Evolutionary conservation across 108 stramenopile genomes (phyloP), one percentile per base, ranked within the genome.

Genomic region (Cyclotella sp.): DNA sequence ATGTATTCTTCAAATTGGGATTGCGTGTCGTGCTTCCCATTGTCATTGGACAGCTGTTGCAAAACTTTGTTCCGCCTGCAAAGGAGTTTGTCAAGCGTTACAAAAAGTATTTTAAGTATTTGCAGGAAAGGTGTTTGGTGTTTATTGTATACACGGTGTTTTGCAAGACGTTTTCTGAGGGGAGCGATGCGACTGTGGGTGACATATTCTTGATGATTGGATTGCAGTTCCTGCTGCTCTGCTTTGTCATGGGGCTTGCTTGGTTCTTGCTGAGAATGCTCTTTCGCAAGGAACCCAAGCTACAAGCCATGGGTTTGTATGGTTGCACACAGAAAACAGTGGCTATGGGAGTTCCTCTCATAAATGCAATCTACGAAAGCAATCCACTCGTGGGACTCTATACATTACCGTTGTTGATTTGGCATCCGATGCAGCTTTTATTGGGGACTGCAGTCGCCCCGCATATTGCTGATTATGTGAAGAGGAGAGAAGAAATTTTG

Each of bases 251-350:
- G 88, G 21, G 47, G 11, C 44, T 89, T 42, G 88, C 88, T 0
- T 89, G 88, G 88, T 47, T 72, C 28, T 60, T 55, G 9, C 65
- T 91, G 9, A 39, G 66, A 9, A 3, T 83, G 7, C 29, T 86
- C 13, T 91, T 91, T 51, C 70, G 49, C 3, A 47, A 77, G 8
- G 69, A 83, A 16, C 91, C 89, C 1, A 74, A 73, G 47, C 57
- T 89, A 9, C 74, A 81, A 28, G 91, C 89, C 46, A 87, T 87
- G 77, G 91, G 87, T 24, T 75, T 92, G 13, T 88, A 85, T 59
- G 89, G 88, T 0, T 87, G 85, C 55, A 84, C 87, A n/a, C 84
- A 87, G 59, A 92, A 92, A 60, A 92, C 89, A 26, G 81, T 93
- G 19, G 82, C 89, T 13, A 70, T 93, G 85, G 92, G 92, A 14